Evolutionary conservation across 108 stramenopile species (phyloP).

Genomic region (Discostella stelligeroides): DNA sequence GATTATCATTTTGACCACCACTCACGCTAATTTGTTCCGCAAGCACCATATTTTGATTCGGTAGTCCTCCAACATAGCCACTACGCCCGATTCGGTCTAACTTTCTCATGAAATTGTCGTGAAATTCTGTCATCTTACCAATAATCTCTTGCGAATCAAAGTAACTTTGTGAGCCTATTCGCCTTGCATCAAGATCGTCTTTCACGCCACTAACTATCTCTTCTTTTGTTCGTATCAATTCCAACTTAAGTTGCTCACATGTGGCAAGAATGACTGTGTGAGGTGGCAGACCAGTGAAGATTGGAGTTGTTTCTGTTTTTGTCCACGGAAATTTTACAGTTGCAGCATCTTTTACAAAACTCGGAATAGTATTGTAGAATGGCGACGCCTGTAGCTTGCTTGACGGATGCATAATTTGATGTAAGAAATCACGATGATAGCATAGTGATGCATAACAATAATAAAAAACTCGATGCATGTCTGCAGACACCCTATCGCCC

Average conservation of each 20-base stretch:
- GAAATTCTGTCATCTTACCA: too few species aligned
- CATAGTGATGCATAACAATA: slow-evolving; percentile 12
- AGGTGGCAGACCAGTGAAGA: slow-evolving; percentile 26
- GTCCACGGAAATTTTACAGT: slow-evolving; percentile 17
- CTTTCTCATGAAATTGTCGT: too few species aligned
- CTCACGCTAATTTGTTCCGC: too few species aligned
- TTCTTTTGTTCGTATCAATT: neutral
- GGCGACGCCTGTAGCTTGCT: neutral
- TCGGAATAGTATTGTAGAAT: slow-evolving; percentile 13
- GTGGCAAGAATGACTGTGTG: slow-evolving; percentile 7
- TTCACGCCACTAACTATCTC: neutral
- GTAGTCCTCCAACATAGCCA: too few species aligned
- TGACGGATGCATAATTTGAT: neutral
- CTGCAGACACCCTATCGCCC: neutral
- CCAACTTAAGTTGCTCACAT: neutral
- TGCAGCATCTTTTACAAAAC: neutral
- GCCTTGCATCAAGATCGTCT: slow-evolving; percentile 5
- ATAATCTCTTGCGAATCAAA: neutral
- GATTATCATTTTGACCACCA: too few species aligned
- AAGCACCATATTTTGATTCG: too few species aligned
- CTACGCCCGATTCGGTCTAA: too few species aligned
- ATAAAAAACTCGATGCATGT: neutral
- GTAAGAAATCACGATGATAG: slow-evolving; percentile 8
- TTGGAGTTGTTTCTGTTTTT: slow-evolving; percentile 12
- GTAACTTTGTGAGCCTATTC: slow-evolving; percentile 2